Evolutionary conservation across 257 asterid species (phyloP).

Genomic region (Jacaranda copaia): DNA sequence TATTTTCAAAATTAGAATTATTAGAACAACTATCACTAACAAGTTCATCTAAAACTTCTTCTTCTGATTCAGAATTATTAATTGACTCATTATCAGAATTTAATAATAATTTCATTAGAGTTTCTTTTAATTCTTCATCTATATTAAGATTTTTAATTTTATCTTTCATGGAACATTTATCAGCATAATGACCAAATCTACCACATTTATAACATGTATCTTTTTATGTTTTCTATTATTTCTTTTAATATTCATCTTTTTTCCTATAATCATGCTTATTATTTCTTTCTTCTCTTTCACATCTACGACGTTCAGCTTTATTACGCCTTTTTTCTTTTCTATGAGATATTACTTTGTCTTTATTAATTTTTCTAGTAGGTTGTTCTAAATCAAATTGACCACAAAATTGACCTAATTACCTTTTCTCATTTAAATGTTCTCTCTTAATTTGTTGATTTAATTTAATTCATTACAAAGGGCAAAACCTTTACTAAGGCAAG

Average conservation of each 20-base stretch:
- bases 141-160: no score
- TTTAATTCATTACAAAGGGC: not conserved
- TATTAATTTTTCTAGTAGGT: not conserved
- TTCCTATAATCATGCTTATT: not conserved
- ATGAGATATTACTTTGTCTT: not conserved
- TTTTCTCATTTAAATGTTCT: not conserved
- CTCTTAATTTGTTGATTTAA: not conserved
- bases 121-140: no score
- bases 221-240: no score
- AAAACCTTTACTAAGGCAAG: not conserved
- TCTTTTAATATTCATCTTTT: not conserved
- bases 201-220: not conserved
- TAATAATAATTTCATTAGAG: no score
- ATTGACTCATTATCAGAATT: no score
- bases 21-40: no score
- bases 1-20: no score
- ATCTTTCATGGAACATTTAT: not conserved
- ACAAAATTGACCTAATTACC: not conserved
- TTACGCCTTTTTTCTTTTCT: no score
- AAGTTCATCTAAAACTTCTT: no score
- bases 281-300: not conserved
- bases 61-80: no score
- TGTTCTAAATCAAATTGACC: not conserved
- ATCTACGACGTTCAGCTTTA: no score
- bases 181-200: not conserved